Base-by-base conservation (phyloP, 441 rosid species). In the Francoa sonchifolia region DNA sequence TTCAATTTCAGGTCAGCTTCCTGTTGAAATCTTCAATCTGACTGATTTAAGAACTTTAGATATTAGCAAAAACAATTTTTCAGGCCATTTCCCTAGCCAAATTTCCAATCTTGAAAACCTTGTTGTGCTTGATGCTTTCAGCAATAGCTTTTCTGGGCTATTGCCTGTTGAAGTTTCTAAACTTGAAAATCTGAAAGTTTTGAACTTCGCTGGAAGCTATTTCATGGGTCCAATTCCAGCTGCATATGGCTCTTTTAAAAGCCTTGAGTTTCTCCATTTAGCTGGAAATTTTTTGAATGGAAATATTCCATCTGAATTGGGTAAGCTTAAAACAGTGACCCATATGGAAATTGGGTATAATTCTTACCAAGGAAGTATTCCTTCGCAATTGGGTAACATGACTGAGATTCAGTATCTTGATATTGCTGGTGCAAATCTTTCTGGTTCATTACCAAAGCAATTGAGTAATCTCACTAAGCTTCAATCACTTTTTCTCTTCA, bases 321-420 rank as follows among this genome's bases (percentile, higher is more conserved):
- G 98, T 21, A 55, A 59, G 29, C 73, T 85, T 39, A 63, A 63
- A 22, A 74, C 82, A 0, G 42, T 85, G 37, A 72, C 67, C 19
- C 98, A 89, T 42, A 77, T 89, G 92, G 98, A 89, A 76, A 89
- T 89, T 62, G 96, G 96, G 25, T 89, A 89, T 51, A 89, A 89
- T 47, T 60, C 69, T 13, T 89, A 79, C 28, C 44, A 72, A 23
- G 92, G 98, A 33, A 55, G 50, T 21, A 74, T 89, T 59, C 96
- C 98, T 14, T 66, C 75, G 82, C 72, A 85, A 37, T 19, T 82
- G 17, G 79, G 96, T 9, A 72, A 63, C 61, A 66, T 89, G 76
- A 79, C 72, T 44, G 79, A 66, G 69, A 72, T 89, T 55, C 74
- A 57, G 47, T 89, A 89, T 47, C 79, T 89, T 22, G 96, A 89